Evolutionary conservation across 768 basidiomycete genomes (phyloP), one percentile per base, ranked within the genome.

Genomic region (Myochromella boudieri): DNA sequence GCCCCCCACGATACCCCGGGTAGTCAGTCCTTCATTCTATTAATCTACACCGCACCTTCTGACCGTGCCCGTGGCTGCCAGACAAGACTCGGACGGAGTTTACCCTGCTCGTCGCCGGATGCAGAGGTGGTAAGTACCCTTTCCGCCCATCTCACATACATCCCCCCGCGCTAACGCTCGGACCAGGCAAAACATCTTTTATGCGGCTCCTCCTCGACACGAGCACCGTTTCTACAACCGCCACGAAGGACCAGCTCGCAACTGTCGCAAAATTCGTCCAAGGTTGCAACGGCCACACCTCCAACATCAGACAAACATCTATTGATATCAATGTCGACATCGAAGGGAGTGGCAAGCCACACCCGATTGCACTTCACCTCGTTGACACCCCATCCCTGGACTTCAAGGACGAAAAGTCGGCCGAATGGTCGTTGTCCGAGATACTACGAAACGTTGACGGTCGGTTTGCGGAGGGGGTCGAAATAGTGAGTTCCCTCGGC

Each of bases 201-300:
- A 84, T 91, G 61, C 82, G 88, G 47, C 85, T 91, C 59, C 76
- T 93, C 54, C 80, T 91, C 65, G 88, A 91, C 73, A 89, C 91
- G 54, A 78, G 78, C 71, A 71, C 78, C 62, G 72, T 91, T 59
- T 78, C 87, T 11, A 69, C 76, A 31, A 62, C 71, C 17, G 78
- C 81, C 44, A 73, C 79, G 38, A 83, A 81, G 60, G 87, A 88
- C 60, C 88, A 92, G 72, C 81, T 88, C 55, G 78, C 80, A 42
- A 82, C 82, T 60, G 82, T 89, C 62, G 88, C 88, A 55, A 86
- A 84, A 68, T 90, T 91, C 67, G 84, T 88, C 14, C 87, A 88
- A 60, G 84, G 83, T 42, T 85, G 68, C 70, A 80, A 73, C 54
- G 77, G 80, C 28, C 85, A 85, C 64, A 91, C 88, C 42, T 71